Conservation (phyloP, 495 filamentous ascomycete genomes). For the Lophiostoma macrostomum region DNA sequence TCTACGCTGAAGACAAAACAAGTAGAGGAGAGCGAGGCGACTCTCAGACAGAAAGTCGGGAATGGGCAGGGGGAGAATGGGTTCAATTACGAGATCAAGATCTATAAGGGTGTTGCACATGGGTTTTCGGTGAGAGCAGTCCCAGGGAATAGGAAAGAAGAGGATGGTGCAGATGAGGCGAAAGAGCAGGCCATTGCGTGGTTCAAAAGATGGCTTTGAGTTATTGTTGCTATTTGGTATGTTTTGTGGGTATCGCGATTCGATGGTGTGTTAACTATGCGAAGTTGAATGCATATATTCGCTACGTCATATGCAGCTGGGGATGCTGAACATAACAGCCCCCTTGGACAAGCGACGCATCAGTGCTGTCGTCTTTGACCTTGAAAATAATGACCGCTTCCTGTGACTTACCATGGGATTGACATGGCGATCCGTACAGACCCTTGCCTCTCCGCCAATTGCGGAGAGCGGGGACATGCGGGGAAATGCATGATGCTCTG, state of each 20-base stretch:
- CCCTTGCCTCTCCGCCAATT: not conserved
- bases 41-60: slow-evolving; percentile 15
- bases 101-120: slow-evolving; percentile 15
- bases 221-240: not conserved
- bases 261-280: too few species aligned
- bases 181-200: slow-evolving; percentile 27
- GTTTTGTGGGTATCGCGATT: not conserved
- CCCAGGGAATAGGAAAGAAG: slow-evolving; percentile 7
- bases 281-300: not conserved
- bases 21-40: slow-evolving; percentile 19
- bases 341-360: not conserved
- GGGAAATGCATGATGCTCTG: not conserved
- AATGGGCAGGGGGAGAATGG: slow-evolving; percentile 17
- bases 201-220: slow-evolving; percentile 26
- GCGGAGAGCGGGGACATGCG: not conserved
- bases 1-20: slow-evolving; percentile 16
- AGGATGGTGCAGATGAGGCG: slow-evolving; percentile 16
- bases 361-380: not conserved
- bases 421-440: not conserved
- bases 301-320: not conserved
- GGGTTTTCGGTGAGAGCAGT: slow-evolving; percentile 25
- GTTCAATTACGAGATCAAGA: slow-evolving; percentile 15
- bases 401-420: not conserved
- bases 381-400: not conserved
- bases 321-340: not conserved